Evolutionary conservation across 768 basidiomycete species (phyloP), one percentile per base, ranked within the genome.

Genomic region (Suillus subluteus): DNA sequence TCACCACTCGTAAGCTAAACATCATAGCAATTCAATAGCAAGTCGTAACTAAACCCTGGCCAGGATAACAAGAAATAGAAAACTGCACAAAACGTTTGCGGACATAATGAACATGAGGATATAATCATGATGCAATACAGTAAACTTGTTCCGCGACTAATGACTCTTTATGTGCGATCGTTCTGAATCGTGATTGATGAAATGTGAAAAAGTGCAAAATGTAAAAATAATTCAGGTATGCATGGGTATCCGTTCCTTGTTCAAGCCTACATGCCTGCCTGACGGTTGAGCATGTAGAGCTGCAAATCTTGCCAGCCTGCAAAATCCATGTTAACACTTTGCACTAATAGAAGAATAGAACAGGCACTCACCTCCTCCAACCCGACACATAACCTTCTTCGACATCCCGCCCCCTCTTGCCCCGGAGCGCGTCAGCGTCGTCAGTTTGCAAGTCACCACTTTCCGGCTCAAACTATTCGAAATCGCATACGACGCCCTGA

Each of bases 341-440:
- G 3, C 37, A 63, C 26, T 40, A 6, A 40, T 70, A 1, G 74
- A 67, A 16, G 63, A 48, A 3, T 32, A 23, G 6, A 18, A 0
- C 67, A 66, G 56, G 62, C 7, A 82, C 88, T 73, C 69, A 89
- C 92, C 92, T 77, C 92, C 93, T 56, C 94, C 94, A 68, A 96
- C 91, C 67, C 94, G 88, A 79, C 91, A 94, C 90, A 96, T 91
- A 38, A 96, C 94, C 78, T 94, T 96, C 86, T 91, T 94, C 70
- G 83, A 82, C 69, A 79, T 84, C 58, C 82, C 81, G 59, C 82
- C 76, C 43, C 77, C 73, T 26, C 77, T 81, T 73, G 82, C 82
- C 30, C 83, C 83, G 13, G 85, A 79, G 58, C 94, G 86, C 63
- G 88, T 87, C 74, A 94, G 81, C 56, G 92, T 91, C 55, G 94